A percentile compares a stretch with the other conserved stretches of the same genome.
Conservation (phyloP, 1,284 basidiomycete genomes). For the Limonomyces culmigenus region DNA sequence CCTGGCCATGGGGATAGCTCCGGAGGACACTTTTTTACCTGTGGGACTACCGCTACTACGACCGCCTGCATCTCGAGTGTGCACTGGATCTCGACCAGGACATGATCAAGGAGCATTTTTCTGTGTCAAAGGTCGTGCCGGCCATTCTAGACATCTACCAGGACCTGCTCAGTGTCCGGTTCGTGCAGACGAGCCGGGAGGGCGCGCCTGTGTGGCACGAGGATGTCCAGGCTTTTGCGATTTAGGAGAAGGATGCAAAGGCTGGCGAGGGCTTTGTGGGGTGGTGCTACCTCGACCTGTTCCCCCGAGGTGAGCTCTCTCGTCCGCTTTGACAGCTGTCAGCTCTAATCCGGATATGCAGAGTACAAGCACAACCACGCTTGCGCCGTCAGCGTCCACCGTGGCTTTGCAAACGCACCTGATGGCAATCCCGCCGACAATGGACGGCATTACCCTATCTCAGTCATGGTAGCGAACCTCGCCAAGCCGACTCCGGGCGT, state of each 20-base stretch:
- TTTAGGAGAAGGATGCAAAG: slow-evolving; percentile 63
- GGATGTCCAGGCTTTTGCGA: slow-evolving; percentile 69
- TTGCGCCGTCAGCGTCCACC: too few relatives aligned
- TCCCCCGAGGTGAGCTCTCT: slow-evolving; percentile 48
- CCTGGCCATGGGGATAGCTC: slow-evolving; percentile 32
- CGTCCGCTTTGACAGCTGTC: not conserved
- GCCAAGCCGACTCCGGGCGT: slow-evolving; percentile 67
- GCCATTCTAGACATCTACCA: slow-evolving; percentile 72
- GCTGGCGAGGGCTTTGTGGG: slow-evolving; percentile 58
- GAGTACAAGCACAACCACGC: slow-evolving; percentile 75
- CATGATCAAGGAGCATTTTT: slow-evolving; percentile 75
- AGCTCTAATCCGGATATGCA: slow-evolving; percentile 11
- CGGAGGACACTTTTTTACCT: slow-evolving; percentile 56
- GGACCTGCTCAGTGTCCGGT: slow-evolving; percentile 56
- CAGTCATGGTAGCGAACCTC: slow-evolving; percentile 78
- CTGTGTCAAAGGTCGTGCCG: slow-evolving; percentile 64
- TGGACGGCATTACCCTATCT: slow-evolving; percentile 50
- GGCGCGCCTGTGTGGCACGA: slow-evolving; percentile 48
- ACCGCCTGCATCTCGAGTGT: slow-evolving; percentile 52
- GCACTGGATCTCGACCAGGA: slow-evolving; percentile 54
- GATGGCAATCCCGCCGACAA: slow-evolving; percentile 21
- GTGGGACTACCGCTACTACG: slow-evolving; percentile 60
- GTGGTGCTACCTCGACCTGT: slow-evolving; percentile 75
- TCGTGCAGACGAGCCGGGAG: slow-evolving; percentile 36
- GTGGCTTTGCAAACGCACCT: slow-evolving; percentile 61